Percentiles rank a stretch among this genome's conserved stretches.
Conservation (phyloP, 2,329 filamentous ascomycete genomes). For the Aspergillus piperis region DNA sequence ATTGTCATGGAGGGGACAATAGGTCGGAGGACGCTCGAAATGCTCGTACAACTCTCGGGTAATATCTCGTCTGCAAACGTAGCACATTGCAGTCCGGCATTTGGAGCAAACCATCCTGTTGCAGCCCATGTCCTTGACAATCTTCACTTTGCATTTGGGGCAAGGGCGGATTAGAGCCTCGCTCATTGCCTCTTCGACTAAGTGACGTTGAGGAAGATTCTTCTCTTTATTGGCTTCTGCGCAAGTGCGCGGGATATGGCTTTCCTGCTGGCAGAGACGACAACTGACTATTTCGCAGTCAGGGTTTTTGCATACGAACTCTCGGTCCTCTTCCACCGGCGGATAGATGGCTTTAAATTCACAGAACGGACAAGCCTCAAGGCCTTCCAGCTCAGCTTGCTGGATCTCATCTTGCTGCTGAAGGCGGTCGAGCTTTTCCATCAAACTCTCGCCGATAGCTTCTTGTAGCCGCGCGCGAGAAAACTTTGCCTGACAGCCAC, state of each 20-base stretch:
- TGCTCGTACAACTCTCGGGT: constrained; percentile 66
- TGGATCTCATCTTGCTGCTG: constrained; percentile 70
- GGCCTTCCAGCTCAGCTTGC: constrained; percentile 68
- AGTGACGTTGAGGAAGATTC: constrained; percentile 62
- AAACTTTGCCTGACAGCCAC: constrained; percentile 67
- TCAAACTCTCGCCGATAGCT: constrained; percentile 61
- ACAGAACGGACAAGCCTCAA: constrained; percentile 79
- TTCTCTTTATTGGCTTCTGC: constrained; percentile 64
- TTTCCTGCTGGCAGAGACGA: constrained; percentile 66
- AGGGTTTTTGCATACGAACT: constrained; percentile 70
- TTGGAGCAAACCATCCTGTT: constrained; percentile 78
- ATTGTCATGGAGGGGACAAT: constrained; percentile 28
- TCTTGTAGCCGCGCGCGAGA: constrained; percentile 54
- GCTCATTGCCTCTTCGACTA: constrained; percentile 83
- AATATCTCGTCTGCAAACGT: constrained; percentile 63
- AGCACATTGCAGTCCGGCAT: constrained; percentile 59
- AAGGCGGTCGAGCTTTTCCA: constrained; percentile 66
- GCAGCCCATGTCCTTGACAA: constrained; percentile 77
- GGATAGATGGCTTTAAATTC: constrained; percentile 75
- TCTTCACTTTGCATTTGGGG: constrained; percentile 65
- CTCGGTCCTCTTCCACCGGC: constrained; percentile 65
- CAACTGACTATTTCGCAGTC: constrained; percentile 67
- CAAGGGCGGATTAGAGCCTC: constrained; percentile 74
- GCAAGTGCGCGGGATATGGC: constrained; percentile 73
- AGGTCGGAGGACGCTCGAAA: constrained; percentile 60